Conservation (phyloP, 352 stramenopile genomes). For the Thalassiosira exigua region DNA sequence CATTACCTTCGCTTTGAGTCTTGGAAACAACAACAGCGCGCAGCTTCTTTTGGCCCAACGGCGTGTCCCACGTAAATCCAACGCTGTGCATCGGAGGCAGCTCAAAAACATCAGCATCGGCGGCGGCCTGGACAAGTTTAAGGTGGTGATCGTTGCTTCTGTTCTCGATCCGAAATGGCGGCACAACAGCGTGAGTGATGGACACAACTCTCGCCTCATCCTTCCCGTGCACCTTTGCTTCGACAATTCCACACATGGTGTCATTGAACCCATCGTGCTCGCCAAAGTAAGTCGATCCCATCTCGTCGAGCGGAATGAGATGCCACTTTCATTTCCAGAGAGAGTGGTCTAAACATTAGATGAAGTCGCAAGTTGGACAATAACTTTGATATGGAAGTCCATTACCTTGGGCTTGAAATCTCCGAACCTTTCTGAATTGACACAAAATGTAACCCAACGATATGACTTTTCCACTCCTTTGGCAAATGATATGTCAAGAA, state of each 20-base stretch:
- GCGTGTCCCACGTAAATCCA: conserved; percentile 65
- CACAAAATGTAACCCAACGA: conserved; percentile 48
- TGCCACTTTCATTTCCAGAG: too few species aligned
- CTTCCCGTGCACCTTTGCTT: conserved; percentile 20
- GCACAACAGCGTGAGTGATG: conserved; percentile 45
- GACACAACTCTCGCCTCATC: conserved; percentile 24
- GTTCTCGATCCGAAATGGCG: conserved; percentile 66
- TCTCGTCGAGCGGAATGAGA: conserved; percentile 26
- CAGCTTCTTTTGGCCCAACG: conserved; percentile 52
- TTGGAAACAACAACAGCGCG: conserved; percentile 37
- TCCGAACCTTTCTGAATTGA: conserved; percentile 38
- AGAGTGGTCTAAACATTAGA: too few species aligned
- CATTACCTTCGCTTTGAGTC: background rate
- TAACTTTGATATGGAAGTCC: too few species aligned
- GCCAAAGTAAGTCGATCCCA: conserved; percentile 20
- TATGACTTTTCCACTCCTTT: conserved; percentile 15
- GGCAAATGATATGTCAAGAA: conserved; percentile 15
- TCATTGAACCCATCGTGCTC: conserved; percentile 36
- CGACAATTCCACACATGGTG: conserved; percentile 28
- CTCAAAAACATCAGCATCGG: conserved; percentile 55
- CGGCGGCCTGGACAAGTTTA: conserved; percentile 65
- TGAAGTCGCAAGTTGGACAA: too few species aligned
- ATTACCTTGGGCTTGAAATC: conserved; percentile 5
- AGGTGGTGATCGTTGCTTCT: conserved; percentile 46
- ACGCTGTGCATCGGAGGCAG: conserved; percentile 59